Evolutionary conservation across 2,329 filamentous ascomycete genomes (phyloP), one percentile per base, ranked within the genome.

Genomic region (Microdochium nivale): DNA sequence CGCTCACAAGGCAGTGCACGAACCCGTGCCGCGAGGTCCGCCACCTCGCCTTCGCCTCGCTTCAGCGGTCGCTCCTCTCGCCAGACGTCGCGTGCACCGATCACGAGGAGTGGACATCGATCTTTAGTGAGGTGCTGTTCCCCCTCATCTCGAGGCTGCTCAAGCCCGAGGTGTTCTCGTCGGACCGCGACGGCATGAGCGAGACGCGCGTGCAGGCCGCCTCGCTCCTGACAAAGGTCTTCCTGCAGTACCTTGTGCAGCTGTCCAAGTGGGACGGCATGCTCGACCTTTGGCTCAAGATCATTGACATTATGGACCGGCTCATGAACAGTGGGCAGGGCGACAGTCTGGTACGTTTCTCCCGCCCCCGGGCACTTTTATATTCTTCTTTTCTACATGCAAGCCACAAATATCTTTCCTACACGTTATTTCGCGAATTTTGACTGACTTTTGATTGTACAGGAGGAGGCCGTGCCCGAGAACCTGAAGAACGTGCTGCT

Each of bases 251-350:
- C 66, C 77, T 97, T 2, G 88, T 92, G 2, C 75, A 92, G 35
- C 77, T 96, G 25, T 87, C 86, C 3, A 85, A 90, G 59, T 91
- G 89, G 81, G 87, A 91, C 23, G 90, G 89, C 21, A 90, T 97
- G 83, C 73, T 95, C 37, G 88, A 94, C 64, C 77, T 97, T 11
- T 99, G 94, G 94, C 72, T 94, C 47, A 86, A 86, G 67, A 95
- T 97, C 51, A 80, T 97, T 57, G 90, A 91, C 59, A 88, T 96
- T 51, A 90, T 99, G 81, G 94, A 99, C 67, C 84, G 94, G 24
- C 78, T 99, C 57, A 95, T 96, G 84, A 96, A 96, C 63, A 94
- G 88, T 62, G 92, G 92, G 0, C 90, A 96, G 67, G 89, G 89
- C 24, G 90, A 95, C 62, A 92, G 86, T 61, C 71, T 95, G 65